Evolutionary conservation across 148 eudicot genomes (phyloP), one percentile per base, ranked within the genome.

Genomic region (Persicaria maculosa): DNA sequence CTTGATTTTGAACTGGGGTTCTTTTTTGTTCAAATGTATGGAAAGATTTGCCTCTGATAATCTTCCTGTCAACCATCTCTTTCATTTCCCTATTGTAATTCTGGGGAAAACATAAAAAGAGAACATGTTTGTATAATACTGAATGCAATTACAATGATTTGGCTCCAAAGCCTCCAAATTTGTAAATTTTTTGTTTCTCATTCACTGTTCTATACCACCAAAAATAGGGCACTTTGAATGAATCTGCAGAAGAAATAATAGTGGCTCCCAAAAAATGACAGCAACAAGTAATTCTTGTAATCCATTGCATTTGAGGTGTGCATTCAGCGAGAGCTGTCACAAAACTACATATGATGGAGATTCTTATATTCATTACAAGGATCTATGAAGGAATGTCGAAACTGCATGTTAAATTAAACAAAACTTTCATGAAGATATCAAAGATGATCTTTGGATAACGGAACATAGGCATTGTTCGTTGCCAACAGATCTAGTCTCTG

Each of bases 21-120:
- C n/a, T n/a, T n/a, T n/a, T n/a, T n/a, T n/a, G n/a, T n/a, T n/a
- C n/a, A n/a, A n/a, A n/a, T n/a, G n/a, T n/a, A 75, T 78, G 65
- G 31, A n/a, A 75, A 48, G 53, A 45, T 74, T 70, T 77, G 86
- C 77, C 69, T 84, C 82, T 82, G 16, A 62, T 62, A 10, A 62
- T 62, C 68, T 62, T 62, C 44, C 44, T 62, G 25, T 16, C 12
- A 36, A 0, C 25, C 40, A 4, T 36, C n/a, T 46, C 45, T 1
- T 40, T 5, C 9, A 40, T 58, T 58, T 58, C 31, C 15, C 57
- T 53, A n/a, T 1, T 58, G 64, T 19, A 14, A 64, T 40, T 40
- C 43, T 64, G 69, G 69, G 9, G 40, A 31, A 31, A 31, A 31
- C 40, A 31, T 36, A 14, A 64, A 36, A 8, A 12, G 9, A 31